Percentiles rank a stretch among this genome's conserved stretches.
Evolutionary conservation across 202 grass and related monocot genomes (phyloP).

Genomic region (Cymbopogon flexuosus): DNA sequence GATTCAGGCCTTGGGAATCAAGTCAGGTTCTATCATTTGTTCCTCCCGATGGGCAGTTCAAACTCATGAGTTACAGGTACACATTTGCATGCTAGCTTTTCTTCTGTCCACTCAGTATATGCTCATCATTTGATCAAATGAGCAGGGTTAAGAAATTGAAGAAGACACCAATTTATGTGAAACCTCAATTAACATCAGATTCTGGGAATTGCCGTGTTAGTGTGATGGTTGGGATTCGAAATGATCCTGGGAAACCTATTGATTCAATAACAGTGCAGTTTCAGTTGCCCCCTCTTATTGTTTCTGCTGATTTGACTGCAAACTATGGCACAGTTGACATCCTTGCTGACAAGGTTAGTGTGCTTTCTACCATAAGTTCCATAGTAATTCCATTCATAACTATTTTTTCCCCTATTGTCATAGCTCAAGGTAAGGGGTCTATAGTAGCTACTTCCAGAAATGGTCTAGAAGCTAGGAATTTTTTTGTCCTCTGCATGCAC

Average conservation of each 20-base stretch:
- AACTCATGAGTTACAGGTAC: constrained; percentile 93
- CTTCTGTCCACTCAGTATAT: constrained; percentile 4
- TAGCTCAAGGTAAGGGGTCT: neutral
- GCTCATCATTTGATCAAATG: constrained; percentile 23
- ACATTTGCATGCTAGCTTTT: neutral
- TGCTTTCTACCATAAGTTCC: neutral
- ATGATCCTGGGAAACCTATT: constrained; percentile 94
- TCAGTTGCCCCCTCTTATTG: constrained; percentile 65
- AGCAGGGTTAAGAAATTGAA: constrained; percentile 83
- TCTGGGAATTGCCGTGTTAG: constrained; percentile 78
- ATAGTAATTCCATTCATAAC: neutral
- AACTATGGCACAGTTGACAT: constrained; percentile 88
- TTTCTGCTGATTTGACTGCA: constrained; percentile 84
- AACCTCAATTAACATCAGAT: constrained; percentile 75
- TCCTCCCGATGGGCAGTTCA: constrained; percentile 83
- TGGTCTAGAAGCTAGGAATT: too few relatives aligned
- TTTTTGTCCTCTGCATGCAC: neutral
- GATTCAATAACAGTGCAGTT: constrained; percentile 86
- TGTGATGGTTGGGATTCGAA: constrained; percentile 74
- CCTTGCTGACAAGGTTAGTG: constrained; percentile 75
- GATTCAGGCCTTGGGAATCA: constrained; percentile 86
- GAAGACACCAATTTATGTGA: constrained; percentile 84
- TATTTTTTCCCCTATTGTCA: neutral
- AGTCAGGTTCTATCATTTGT: constrained; percentile 78
- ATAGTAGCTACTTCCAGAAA: neutral